These are phyloP conservation scores for Escallonia rubra DNA, from an alignment of 129 eudicot species.

Conservation along the genomic window DNA sequence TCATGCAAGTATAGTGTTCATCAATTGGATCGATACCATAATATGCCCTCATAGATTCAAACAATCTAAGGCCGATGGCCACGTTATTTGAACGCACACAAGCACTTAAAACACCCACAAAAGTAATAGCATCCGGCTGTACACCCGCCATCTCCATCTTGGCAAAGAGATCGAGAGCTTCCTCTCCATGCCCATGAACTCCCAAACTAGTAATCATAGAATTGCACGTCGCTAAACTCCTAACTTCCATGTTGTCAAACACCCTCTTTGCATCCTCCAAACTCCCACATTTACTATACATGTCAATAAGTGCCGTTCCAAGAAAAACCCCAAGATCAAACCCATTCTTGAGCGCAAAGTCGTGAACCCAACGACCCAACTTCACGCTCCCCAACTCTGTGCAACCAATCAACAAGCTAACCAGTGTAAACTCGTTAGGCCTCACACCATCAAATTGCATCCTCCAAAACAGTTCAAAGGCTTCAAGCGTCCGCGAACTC, in stretches of 20 bases:
- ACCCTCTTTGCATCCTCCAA: slow-evolving; percentile 25
- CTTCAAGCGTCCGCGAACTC: slow-evolving; percentile 19
- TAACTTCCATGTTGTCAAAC: slow-evolving; percentile 21
- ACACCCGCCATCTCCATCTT: slow-evolving; percentile 35
- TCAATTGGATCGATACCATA: slow-evolving; percentile 30
- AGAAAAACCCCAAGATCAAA: slow-evolving; percentile 16
- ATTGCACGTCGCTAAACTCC: slow-evolving; percentile 35
- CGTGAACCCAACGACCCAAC: slow-evolving; percentile 28
- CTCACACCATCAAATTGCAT: slow-evolving; percentile 30
- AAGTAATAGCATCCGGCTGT: slow-evolving; percentile 44
- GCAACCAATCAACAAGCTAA: slow-evolving; percentile 26
- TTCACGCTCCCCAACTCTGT: slow-evolving; percentile 23
- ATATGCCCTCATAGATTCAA: slow-evolving; percentile 33
- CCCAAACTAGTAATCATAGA: slow-evolving; percentile 40
- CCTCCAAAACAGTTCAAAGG: slow-evolving; percentile 26
- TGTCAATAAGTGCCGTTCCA: slow-evolving; percentile 33
- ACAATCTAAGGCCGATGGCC: slow-evolving; percentile 19
- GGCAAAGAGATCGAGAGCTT: slow-evolving; percentile 30
- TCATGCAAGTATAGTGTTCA: slow-evolving; percentile 31
- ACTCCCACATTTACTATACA: slow-evolving; percentile 40
- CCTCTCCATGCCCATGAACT: slow-evolving; percentile 34
- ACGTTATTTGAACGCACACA: slow-evolving; percentile 24
- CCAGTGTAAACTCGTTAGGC: slow-evolving; percentile 35
- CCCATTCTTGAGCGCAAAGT: slow-evolving; percentile 23
- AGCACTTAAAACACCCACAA: slow-evolving; percentile 41